Evolutionary conservation across 2,329 filamentous ascomycete species (phyloP).

Genomic region (Aspergillus bombycis): DNA sequence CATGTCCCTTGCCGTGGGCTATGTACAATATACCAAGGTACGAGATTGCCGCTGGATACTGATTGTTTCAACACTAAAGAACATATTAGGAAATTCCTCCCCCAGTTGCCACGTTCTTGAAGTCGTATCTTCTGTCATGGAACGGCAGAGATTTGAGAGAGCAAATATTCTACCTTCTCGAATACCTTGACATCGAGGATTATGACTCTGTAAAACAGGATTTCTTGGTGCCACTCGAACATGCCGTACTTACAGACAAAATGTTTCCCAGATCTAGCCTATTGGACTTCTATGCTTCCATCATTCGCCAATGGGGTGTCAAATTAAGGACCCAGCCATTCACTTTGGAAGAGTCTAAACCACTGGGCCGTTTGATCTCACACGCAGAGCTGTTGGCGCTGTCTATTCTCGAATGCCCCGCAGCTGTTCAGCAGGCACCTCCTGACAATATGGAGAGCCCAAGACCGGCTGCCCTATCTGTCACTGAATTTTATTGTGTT

Average conservation of each 20-base stretch:
- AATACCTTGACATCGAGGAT: conserved; percentile 35
- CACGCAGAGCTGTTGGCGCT: conserved; percentile 59
- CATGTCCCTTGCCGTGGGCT: conserved; percentile 36
- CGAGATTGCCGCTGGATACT: not conserved
- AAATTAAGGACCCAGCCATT: conserved; percentile 34
- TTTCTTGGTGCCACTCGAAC: conserved; percentile 46
- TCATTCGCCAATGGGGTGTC: conserved; percentile 62
- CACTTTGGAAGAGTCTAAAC: conserved; percentile 30
- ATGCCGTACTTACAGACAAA: conserved; percentile 39
- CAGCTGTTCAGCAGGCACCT: conserved; percentile 26
- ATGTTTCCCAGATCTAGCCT: conserved; percentile 60
- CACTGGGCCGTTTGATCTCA: conserved; percentile 51
- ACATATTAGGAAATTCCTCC: conserved; percentile 36
- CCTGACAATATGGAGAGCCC: conserved; percentile 6
- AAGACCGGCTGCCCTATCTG: conserved; percentile 52
- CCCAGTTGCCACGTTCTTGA: conserved; percentile 41
- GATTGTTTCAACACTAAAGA: conserved; percentile 8
- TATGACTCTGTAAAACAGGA: conserved; percentile 38
- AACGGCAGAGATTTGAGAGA: conserved; percentile 60
- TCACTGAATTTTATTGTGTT: conserved; percentile 71
- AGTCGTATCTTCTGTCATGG: conserved; percentile 63
- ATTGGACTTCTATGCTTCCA: conserved; percentile 66
- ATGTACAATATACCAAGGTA: conserved; percentile 45
- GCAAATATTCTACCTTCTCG: conserved; percentile 39
- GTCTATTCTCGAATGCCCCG: conserved; percentile 60